These are phyloP conservation scores for Phialophora verrucosa DNA, from an alignment of 2,329 filamentous ascomycete species.

Conservation along the genomic window DNA sequence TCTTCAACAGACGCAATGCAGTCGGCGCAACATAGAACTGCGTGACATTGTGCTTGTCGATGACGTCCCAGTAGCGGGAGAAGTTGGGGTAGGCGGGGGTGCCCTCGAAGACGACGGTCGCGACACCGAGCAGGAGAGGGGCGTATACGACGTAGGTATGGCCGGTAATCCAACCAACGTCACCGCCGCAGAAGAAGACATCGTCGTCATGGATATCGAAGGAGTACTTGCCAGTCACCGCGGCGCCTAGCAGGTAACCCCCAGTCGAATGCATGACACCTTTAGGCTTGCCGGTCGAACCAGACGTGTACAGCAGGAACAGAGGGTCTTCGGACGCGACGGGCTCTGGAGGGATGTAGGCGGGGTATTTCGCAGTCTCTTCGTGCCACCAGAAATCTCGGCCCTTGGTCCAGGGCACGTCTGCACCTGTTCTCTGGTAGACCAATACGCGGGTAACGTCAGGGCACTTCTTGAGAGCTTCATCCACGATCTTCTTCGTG, in stretches of 20 bases:
- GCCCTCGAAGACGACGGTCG: conserved; percentile 96
- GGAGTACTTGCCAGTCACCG: conserved; percentile 95
- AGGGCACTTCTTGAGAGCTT: conserved; percentile 93
- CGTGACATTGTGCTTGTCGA: conserved; percentile 91
- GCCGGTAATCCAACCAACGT: conserved; percentile 98
- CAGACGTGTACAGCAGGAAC: conserved; percentile 97
- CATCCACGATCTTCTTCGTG: conserved; percentile 96
- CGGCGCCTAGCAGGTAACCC: conserved; percentile 92
- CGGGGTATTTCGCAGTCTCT: conserved; percentile 94
- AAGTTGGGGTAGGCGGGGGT: conserved; percentile 97
- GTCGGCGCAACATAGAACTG: conserved; percentile 99
- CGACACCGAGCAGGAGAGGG: conserved; percentile 86
- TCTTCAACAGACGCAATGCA: conserved; percentile 89
- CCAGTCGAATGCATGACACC: conserved; percentile 97
- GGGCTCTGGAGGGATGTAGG: conserved; percentile 85
- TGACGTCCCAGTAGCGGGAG: conserved; percentile 98
- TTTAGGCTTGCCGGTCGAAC: conserved; percentile 98
- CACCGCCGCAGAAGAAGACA: conserved; percentile 95
- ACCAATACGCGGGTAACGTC: conserved; percentile 85
- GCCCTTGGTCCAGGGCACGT: conserved; percentile 86
- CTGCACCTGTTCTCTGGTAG: conserved; percentile 91
- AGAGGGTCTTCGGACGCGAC: conserved; percentile 95
- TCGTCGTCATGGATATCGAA: conserved; percentile 97
- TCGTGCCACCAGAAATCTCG: conserved; percentile 99
- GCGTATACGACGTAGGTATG: conserved; percentile 99